These are phyloP conservation scores for Bremia lactucae DNA, from an alignment of 352 stramenopile species.

Conservation along the genomic window DNA sequence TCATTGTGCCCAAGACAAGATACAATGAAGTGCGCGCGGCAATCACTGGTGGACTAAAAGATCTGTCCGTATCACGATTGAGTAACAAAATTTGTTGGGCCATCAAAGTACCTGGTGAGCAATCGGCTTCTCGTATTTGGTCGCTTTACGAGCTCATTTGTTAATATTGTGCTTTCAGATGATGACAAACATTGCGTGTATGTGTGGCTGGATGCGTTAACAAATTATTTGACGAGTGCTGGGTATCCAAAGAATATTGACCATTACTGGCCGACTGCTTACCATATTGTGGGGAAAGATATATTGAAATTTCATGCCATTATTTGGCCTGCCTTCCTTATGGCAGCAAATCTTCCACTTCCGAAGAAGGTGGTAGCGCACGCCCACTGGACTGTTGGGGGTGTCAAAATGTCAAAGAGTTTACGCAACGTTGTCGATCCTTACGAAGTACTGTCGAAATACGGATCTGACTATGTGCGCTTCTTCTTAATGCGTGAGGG, in stretches of 20 bases:
- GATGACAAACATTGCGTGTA: conserved; percentile 94
- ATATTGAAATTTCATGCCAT: conserved; percentile 99
- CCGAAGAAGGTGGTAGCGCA: conserved; percentile 95
- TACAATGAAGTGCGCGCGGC: conserved; percentile 88
- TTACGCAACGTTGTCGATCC: conserved; percentile 97
- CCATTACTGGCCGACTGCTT: conserved; percentile 55
- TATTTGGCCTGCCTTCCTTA: conserved; percentile 96
- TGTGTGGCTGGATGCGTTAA: conserved; percentile 98
- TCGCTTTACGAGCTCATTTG: not conserved
- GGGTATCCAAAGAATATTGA: conserved; percentile 78
- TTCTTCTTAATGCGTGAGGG: conserved; percentile 88
- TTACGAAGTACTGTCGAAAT: conserved; percentile 85
- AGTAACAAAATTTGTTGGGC: conserved; percentile 94
- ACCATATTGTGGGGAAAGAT: conserved; percentile 97
- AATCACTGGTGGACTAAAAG: conserved; percentile 84
- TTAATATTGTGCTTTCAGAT: conserved; percentile 13
- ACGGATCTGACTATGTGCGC: conserved; percentile 90
- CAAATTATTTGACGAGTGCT: conserved; percentile 96
- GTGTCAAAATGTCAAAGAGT: conserved; percentile 99
- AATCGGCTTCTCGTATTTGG: not conserved
- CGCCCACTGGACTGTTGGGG: conserved; percentile 97
- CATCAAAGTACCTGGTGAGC: conserved; percentile 86
- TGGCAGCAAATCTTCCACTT: conserved; percentile 86
- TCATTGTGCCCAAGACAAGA: conserved; percentile 85
- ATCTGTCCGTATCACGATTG: conserved; percentile 95